These are phyloP conservation scores for Lasiodiplodia sp. DNA, from an alignment of 2,329 filamentous ascomycete species.

Conservation along the genomic window DNA sequence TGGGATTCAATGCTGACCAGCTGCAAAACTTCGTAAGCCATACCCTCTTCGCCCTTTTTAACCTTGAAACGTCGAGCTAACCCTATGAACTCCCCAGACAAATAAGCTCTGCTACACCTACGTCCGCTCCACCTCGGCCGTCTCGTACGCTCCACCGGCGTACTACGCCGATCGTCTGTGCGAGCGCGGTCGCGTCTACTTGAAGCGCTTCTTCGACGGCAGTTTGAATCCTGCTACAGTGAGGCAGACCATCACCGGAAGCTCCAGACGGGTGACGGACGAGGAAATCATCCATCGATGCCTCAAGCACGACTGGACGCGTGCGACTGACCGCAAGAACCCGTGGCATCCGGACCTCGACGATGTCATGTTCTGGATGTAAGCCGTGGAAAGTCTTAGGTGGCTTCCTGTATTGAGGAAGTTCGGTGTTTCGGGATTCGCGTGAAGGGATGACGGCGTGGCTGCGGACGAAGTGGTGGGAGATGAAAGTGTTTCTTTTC, in stretches of 20 bases:
- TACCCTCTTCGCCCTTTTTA: background rate
- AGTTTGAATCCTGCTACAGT: too few species aligned
- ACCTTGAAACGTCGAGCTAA: background rate
- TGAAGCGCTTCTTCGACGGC: slow-evolving; percentile 32
- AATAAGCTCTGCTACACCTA: slow-evolving; percentile 46
- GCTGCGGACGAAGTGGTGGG: background rate
- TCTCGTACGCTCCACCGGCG: slow-evolving; percentile 47
- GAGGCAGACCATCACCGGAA: too few species aligned
- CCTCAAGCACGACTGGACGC: too few species aligned
- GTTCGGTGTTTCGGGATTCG: too few species aligned
- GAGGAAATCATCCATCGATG: too few species aligned
- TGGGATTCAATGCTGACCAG: slow-evolving; percentile 31
- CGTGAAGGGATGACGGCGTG: background rate
- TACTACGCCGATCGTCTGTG: slow-evolving; percentile 52
- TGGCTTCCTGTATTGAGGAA: too few species aligned
- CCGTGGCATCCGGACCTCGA: slow-evolving; percentile 39
- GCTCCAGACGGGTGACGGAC: background rate
- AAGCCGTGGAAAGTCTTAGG: background rate
- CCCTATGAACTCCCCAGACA: slow-evolving; percentile 32
- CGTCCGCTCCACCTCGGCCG: slow-evolving; percentile 39
- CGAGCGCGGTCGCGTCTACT: slow-evolving; percentile 43
- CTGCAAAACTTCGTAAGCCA: slow-evolving; percentile 37
- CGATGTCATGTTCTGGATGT: slow-evolving; percentile 40
- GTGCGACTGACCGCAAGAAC: slow-evolving; percentile 2
- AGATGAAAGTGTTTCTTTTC: background rate